Base-by-base conservation (phyloP, 1,284 basidiomycete species). In the Malassezia caprae region DNA sequence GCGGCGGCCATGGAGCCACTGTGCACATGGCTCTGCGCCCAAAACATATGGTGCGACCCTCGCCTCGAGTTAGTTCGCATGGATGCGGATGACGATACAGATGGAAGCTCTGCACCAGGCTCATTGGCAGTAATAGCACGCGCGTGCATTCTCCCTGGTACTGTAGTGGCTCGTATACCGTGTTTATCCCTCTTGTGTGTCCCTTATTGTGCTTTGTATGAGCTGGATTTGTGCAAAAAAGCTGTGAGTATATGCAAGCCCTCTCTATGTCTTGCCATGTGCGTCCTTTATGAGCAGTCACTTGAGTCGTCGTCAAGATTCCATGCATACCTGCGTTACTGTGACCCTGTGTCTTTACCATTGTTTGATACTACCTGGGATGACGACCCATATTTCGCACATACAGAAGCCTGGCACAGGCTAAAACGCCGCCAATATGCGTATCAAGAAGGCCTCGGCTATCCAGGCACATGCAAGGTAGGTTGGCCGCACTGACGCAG, bases 201-300 rank as follows among this genome's bases (percentile, higher is more conserved):
- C 11, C 41, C 28, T 10, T 40, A 17, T 17, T 26, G 42, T 30
- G 19, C 31, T 2, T 31, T 56, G 8, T 12, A 19, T n/a, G n/a
- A 31, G 5, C 7, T 21, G 8, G 8, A 4, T 7, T 0, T 23
- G 10, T 50, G 49, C 24, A 21, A 40, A 26, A 13, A 44, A 15
- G 41, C 30, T 8, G 1, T n/a, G 8, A 13, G 10, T 3, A 10
- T 8, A 26, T 10, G 21, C 12, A 39, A 43, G 8, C 35, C 35
- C 17, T 28, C 34, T 0, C 48, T 67, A 11, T 60, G 63, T 32
- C 60, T 70, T 3, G 61, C 66, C 0, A 57, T 70, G 31, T 64
- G 63, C 40, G 49, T 70, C 6, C 48, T 66, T 10, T 67, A 65
- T 43, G 68, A 70, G 42, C 58, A 53, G 8, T 40, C 51, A 19